Evolutionary conservation across 2,329 filamentous ascomycete species (phyloP).

Genomic region (Aspergillus sclerotialis): DNA sequence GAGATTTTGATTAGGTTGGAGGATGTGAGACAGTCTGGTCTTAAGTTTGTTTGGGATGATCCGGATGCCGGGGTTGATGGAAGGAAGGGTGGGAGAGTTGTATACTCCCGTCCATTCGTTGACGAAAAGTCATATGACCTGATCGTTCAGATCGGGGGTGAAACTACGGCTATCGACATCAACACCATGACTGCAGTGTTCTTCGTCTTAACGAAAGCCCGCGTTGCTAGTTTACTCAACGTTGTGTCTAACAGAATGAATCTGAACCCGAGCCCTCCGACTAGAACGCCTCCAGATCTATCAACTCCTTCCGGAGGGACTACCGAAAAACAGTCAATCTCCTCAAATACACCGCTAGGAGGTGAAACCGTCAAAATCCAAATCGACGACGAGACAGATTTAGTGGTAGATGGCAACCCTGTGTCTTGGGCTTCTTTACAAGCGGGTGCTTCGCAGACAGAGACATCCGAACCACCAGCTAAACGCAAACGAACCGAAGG

Average conservation of each 20-base stretch:
- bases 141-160: constrained; percentile 70
- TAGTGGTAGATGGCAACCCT: constrained; percentile 33
- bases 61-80: constrained; percentile 26
- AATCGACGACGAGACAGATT: constrained; percentile 47
- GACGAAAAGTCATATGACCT: constrained; percentile 68
- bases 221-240: constrained; percentile 67
- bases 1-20: constrained; percentile 78
- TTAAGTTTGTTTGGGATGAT: constrained; percentile 55
- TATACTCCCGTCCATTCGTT: constrained; percentile 79
- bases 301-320: constrained; percentile 55
- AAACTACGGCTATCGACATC: constrained; percentile 55
- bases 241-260: constrained; percentile 77
- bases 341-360: constrained; percentile 51
- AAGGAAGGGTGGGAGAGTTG: no score
- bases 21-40: constrained; percentile 81
- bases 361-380: constrained; percentile 62
- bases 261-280: constrained; percentile 53
- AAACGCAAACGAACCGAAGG: constrained; percentile 42
- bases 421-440: constrained; percentile 7
- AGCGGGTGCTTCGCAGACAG: neutral
- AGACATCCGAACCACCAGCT: constrained; percentile 11
- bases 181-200: constrained; percentile 59
- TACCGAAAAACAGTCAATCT: constrained; percentile 47
- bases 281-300: no score
- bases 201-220: constrained; percentile 60